These are phyloP conservation scores for Dactylonectria estremocensis DNA, from an alignment of 2,329 filamentous ascomycete genomes.

Conservation along the genomic window DNA sequence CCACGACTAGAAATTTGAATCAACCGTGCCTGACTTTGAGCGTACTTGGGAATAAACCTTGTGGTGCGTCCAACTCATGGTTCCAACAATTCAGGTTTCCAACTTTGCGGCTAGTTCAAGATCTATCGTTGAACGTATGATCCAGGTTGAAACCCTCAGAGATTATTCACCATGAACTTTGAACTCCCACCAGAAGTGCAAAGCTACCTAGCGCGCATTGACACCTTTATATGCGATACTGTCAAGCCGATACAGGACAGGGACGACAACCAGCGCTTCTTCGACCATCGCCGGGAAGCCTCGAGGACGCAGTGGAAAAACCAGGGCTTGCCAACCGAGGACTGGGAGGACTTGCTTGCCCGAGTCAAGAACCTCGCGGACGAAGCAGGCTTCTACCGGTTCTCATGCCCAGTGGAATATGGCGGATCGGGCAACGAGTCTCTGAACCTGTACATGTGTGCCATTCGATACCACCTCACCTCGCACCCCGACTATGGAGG, in stretches of 20 bases:
- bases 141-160: background rate
- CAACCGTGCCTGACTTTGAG: too few relatives aligned
- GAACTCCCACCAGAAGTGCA: constrained; percentile 28
- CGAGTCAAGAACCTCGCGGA: constrained; percentile 30
- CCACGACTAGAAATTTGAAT: too few relatives aligned
- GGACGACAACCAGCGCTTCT: constrained; percentile 34
- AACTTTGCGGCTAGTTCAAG: too few relatives aligned
- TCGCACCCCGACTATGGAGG: constrained; percentile 36
- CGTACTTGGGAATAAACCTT: too few relatives aligned
- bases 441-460: constrained; percentile 37
- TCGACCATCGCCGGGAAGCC: constrained; percentile 35
- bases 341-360: constrained; percentile 31
- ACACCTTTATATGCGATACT: constrained; percentile 23
- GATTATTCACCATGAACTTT: constrained; percentile 27
- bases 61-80: too few relatives aligned
- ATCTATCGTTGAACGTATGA: background rate
- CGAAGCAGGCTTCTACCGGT: constrained; percentile 34
- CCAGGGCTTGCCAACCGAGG: constrained; percentile 27
- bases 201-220: constrained; percentile 27
- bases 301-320: constrained; percentile 41
- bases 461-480: constrained; percentile 33
- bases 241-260: constrained; percentile 32
- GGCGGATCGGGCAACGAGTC: constrained; percentile 29
- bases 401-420: constrained; percentile 31
- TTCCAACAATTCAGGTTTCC: too few relatives aligned